Base-by-base conservation (phyloP, 73 alveolate genomes). In the Diophrys appendiculata region DNA sequence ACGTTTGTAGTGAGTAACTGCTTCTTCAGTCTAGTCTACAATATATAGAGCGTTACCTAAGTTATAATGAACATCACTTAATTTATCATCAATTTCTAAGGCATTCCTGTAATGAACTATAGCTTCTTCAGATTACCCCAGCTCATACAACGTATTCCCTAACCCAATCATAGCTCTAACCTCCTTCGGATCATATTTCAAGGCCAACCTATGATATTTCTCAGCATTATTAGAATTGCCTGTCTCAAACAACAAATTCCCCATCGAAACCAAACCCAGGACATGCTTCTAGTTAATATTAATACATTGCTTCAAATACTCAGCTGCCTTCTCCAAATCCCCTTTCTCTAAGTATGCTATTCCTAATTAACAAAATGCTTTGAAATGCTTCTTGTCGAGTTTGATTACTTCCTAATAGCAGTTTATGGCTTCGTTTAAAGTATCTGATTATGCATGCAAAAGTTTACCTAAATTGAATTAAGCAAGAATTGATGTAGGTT, bases 1-100 rank as follows among this genome's bases (percentile, higher is more conserved):
- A n/a, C 52, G 0, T 60, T 81, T 64, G 71, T 90, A 90, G 78
- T 85, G 90, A 23, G 0, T 26, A 29, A 90, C 80, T 3, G 93
- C 93, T 54, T 71, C 86, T 0, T 90, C 91, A 0, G 82, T 80
- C 33, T 80, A 83, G 25, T 90, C 91, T 2, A 80, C 60, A 0
- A 85, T 73, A 82, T 84, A 90, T 60, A 82, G 54, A 14, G 93
- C 92, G 43, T 90, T 87, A 0, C 93, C 96, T 0, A 90, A 78
- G 83, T 90, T 84, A 76, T 90, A 85, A 68, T 85, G 92, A 33
- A 86, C 93, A 52, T 90, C 96, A 53, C 84, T n/a, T 13, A 85
- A 74, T 27, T 77, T 54, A 27, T 84, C 82, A 29, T 90, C 90
- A 14, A 74, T 65, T 28, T 65, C 89, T 0, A 90, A 33, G 0